phyloP scores from a whole-genome alignment of 2,329 filamentous ascomycete genomes.

The Ascochyta koolunga region DNA sequence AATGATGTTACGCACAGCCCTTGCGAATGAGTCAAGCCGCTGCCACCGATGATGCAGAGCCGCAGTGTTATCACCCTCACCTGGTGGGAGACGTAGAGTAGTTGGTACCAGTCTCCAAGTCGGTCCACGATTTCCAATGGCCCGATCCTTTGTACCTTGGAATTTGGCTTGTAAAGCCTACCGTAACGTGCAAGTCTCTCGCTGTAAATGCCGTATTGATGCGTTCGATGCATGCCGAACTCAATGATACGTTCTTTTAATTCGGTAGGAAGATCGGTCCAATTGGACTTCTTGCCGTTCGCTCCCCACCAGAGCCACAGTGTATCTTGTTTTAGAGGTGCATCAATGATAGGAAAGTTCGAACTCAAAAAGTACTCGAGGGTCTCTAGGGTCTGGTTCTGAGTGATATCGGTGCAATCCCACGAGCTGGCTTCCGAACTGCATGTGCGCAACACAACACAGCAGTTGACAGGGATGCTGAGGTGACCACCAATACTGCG shows the following conservation, averaged over 20 bases:
- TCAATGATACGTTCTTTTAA: constrained; percentile 34
- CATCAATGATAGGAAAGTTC: constrained; percentile 4
- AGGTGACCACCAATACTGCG: background rate
- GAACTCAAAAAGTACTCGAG: constrained; percentile 13
- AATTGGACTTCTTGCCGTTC: constrained; percentile 37
- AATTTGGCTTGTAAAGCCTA: background rate
- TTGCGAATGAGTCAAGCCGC: background rate
- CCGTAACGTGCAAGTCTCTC: background rate
- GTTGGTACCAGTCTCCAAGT: constrained; percentile 21
- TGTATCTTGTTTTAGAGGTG: background rate
- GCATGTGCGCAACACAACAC: background rate
- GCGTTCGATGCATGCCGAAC: constrained; percentile 22
- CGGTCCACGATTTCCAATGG: constrained; percentile 24
- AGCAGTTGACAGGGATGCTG: background rate
- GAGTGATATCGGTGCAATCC: background rate
- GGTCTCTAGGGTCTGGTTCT: background rate
- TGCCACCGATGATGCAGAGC: constrained; percentile 28
- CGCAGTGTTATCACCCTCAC: constrained; percentile 29
- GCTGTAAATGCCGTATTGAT: background rate
- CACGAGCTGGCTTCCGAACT: background rate
- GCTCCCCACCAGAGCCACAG: constrained; percentile 29
- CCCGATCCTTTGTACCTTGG: background rate
- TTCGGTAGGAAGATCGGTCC: constrained; percentile 31
- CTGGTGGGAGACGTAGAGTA: constrained; percentile 32
- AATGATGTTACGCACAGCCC: constrained; percentile 17